A percentile compares a stretch with the other conserved stretches of the same genome.
Evolutionary conservation across 805 yeast genomes (phyloP).

Genomic region (Pichia scutulata): DNA sequence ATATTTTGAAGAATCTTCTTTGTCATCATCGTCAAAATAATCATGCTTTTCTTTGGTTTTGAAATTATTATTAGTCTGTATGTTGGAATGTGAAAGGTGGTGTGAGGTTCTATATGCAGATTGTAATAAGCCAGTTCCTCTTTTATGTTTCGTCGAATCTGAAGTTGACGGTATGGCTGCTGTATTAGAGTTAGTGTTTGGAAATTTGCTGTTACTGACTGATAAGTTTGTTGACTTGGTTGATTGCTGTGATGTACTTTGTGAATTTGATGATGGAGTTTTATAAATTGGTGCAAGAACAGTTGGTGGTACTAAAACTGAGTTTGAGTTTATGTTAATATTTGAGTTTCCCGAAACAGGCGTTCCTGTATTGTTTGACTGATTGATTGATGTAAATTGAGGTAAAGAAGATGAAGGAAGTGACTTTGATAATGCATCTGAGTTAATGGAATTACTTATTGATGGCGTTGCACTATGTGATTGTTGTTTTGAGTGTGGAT

Average conservation of each 20-base stretch:
- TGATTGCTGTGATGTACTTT: not conserved
- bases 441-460: not conserved
- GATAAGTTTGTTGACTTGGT: not conserved
- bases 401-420: conserved; percentile 1
- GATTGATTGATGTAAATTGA: not conserved
- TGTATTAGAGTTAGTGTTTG: not conserved
- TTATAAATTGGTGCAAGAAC: conserved; percentile 5
- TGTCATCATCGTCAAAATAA: not conserved
- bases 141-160: not conserved
- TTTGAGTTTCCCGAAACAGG: not conserved
- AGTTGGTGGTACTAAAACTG: conserved; percentile 8
- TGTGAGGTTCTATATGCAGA: conserved; percentile 3
- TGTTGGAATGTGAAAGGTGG: not conserved
- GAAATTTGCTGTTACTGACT: not conserved
- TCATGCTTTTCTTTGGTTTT: not conserved
- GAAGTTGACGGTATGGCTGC: not conserved
- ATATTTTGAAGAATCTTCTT: not conserved
- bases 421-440: not conserved
- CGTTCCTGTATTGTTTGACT: not conserved
- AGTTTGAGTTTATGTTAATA: not conserved
- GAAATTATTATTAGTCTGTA: not conserved
- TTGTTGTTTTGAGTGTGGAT: not conserved
- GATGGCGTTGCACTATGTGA: conserved; percentile 4
- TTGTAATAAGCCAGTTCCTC: conserved; percentile 4
- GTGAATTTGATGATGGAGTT: conserved; percentile 1